Evolutionary conservation across 1,284 basidiomycete genomes (phyloP), one percentile per base, ranked within the genome.

Genomic region (Ganoderma leucocontextum): DNA sequence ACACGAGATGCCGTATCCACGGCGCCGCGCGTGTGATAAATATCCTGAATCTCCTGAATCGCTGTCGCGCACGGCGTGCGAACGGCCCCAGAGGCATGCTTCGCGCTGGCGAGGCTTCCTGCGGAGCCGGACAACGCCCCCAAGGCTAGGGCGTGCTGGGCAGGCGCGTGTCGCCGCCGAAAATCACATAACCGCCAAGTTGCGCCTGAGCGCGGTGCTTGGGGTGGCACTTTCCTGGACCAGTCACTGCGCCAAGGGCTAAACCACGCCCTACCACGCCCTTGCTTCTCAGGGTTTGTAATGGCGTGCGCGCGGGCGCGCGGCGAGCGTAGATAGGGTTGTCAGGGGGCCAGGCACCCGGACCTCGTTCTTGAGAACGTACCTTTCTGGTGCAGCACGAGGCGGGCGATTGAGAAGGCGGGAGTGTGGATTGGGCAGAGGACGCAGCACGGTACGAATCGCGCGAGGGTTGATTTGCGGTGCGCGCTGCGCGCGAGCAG

Each of bases 311-410:
- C 49, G 49, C 29, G 47, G 25, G 49, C 47, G 29, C 25, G 17
- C 13, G 47, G 62, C 25, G 39, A 41, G 52, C 13, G 17, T 25
- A 41, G 39, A 41, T 42, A 63, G 39, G 29, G 58, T 60, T 60
- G 38, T 41, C 36, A 60, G 25, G 19, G 38, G 38, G 19, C 42
- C 63, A 64, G 63, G 64, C 64, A 65, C 64, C 41, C 42, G 35
- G 33, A 33, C 62, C 42, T 57, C 47, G 44, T 19, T 29, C 58
- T 65, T 65, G 64, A 65, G 64, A 65, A 65, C 57, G 55, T 49
- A 59, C 35, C 42, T 29, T 25, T 42, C 13, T 29, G n/a, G 38
- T 38, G n/a, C 12, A 9, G n/a, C 64, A 65, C 58, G 64, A 59
- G 64, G 64, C 52, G 15, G 49, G 7, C 33, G 33, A 36, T 36